Percentiles rank a stretch among this genome's conserved stretches.
These are phyloP conservation scores for Umbelopsis sp. DNA, from an alignment of 371 early-diverging fungal species.

Conservation along the genomic window DNA sequence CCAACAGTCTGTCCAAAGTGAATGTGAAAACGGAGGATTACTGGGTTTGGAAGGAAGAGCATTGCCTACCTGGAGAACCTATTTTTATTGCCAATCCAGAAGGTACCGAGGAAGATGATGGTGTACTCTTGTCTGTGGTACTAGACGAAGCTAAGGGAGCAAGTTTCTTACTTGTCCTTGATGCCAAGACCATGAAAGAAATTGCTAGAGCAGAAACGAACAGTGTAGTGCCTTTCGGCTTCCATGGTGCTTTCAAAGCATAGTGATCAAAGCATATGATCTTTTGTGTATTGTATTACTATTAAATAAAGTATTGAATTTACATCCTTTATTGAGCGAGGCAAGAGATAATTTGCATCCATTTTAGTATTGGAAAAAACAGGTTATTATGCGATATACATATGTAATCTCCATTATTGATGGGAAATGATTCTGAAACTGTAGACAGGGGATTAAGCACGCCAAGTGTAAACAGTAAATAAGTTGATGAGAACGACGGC, in stretches of 20 bases:
- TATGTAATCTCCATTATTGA: too few relatives aligned
- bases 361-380: too few relatives aligned
- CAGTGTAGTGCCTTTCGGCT: slow-evolving; percentile 49
- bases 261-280: not conserved
- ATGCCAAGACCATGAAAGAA: slow-evolving; percentile 59
- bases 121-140: slow-evolving; percentile 59
- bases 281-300: not conserved
- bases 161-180: slow-evolving; percentile 56
- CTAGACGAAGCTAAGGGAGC: slow-evolving; percentile 34
- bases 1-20: slow-evolving; percentile 42
- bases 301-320: not conserved
- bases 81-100: slow-evolving; percentile 61
- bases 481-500: too few relatives aligned
- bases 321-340: too few relatives aligned
- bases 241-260: slow-evolving; percentile 52
- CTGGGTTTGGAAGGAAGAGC: slow-evolving; percentile 21
- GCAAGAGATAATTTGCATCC: too few relatives aligned
- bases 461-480: too few relatives aligned
- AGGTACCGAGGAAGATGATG: slow-evolving; percentile 60
- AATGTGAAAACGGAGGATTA: slow-evolving; percentile 33
- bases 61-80: slow-evolving; percentile 62
- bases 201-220: slow-evolving; percentile 54
- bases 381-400: too few relatives aligned
- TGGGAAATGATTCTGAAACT: too few relatives aligned
- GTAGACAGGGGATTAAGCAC: too few relatives aligned